phyloP scores from a whole-genome alignment of 192 early-diverging fungal species.

The Paraglomus brasilianum region DNA sequence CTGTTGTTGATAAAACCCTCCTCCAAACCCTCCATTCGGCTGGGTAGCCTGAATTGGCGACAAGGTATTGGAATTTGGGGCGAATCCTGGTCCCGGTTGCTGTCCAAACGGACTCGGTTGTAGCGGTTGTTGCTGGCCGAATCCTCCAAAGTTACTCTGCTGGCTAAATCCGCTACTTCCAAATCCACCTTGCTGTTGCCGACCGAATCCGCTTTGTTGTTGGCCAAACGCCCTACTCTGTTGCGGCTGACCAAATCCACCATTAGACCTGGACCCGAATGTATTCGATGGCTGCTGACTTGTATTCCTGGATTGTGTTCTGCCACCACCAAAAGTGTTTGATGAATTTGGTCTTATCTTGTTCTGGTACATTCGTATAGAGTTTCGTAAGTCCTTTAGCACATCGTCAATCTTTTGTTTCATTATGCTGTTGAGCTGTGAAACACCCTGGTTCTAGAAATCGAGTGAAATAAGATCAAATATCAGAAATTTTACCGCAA shows the following conservation, averaged over 20 bases:
- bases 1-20: constrained; percentile 17
- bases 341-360: not conserved
- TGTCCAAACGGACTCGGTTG: no score
- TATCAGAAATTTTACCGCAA: no score
- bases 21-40: no score
- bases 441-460: not conserved
- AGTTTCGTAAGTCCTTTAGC: not conserved
- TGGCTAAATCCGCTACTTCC: no score
- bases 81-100: no score
- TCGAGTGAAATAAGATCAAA: no score
- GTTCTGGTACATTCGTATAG: constrained; percentile 2
- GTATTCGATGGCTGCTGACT: not conserved
- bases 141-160: no score
- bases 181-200: not conserved
- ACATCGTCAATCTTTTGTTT: not conserved
- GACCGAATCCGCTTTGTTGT: constrained; percentile 12
- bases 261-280: not conserved
- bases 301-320: no score
- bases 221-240: not conserved
- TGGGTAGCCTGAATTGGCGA: no score
- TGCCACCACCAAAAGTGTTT: no score
- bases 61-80: no score
- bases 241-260: not conserved
- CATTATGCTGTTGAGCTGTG: not conserved
- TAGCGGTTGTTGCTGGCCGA: no score